Evolutionary conservation across 345 rosid species (phyloP).

Genomic region (Viola odorata): DNA sequence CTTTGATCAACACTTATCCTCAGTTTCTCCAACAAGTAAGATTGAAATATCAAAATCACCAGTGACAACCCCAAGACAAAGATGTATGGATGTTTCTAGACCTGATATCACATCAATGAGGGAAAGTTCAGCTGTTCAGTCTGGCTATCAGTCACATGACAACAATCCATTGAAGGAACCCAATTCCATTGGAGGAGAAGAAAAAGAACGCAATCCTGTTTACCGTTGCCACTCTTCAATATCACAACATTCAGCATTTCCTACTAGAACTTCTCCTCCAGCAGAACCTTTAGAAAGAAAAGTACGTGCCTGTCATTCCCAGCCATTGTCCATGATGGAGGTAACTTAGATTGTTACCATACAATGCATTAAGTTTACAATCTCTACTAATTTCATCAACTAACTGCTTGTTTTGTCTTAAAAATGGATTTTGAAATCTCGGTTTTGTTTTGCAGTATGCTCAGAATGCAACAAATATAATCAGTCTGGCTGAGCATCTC

Average conservation of each 20-base stretch:
- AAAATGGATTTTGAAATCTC: constrained; percentile 11
- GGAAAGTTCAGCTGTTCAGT: constrained; percentile 33
- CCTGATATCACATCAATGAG: constrained; percentile 35
- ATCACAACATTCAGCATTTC: constrained; percentile 59
- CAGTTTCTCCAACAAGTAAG: constrained; percentile 43
- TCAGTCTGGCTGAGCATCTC: constrained; percentile 93
- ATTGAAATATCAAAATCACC: constrained; percentile 46
- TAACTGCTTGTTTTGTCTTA: not conserved
- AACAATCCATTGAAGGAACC: constrained; percentile 30
- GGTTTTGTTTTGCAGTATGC: constrained; percentile 50
- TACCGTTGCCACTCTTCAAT: constrained; percentile 80
- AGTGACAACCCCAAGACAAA: constrained; percentile 35
- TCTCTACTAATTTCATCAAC: not conserved
- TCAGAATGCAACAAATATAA: constrained; percentile 55
- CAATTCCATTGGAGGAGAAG: constrained; percentile 29
- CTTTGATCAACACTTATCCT: constrained; percentile 61
- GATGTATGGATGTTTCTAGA: constrained; percentile 35
- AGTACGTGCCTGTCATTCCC: constrained; percentile 73
- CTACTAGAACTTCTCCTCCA: constrained; percentile 42
- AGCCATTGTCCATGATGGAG: constrained; percentile 69
- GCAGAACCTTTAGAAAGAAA: constrained; percentile 52
- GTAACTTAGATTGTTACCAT: constrained; percentile 31
- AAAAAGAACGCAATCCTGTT: constrained; percentile 44
- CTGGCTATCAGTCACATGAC: constrained; percentile 35
- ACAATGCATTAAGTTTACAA: not conserved